phyloP scores from a whole-genome alignment of 2,329 filamentous ascomycete genomes.

The Colletotrichum destructivum region DNA sequence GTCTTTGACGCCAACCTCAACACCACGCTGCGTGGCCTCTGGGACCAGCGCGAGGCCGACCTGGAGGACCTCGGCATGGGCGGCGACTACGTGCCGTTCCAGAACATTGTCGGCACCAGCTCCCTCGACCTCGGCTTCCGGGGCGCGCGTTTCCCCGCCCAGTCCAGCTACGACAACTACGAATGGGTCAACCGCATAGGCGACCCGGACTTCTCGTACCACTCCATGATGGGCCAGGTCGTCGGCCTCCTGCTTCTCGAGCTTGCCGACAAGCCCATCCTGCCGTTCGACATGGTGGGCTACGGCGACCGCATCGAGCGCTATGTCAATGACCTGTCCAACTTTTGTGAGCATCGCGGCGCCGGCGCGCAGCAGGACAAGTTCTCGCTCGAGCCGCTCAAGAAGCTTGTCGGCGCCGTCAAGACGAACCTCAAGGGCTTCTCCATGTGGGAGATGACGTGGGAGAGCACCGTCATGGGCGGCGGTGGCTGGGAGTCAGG shows the following conservation, averaged over 20 bases:
- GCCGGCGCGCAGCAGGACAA: constrained; percentile 71
- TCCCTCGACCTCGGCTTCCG: constrained; percentile 88
- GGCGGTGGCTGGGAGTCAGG: constrained; percentile 83
- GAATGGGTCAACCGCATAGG: constrained; percentile 86
- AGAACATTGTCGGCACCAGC: constrained; percentile 90
- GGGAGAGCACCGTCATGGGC: constrained; percentile 80
- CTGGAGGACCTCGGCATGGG: constrained; percentile 79
- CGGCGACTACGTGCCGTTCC: constrained; percentile 91
- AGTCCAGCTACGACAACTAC: constrained; percentile 91
- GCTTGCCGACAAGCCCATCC: constrained; percentile 82
- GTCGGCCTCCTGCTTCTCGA: constrained; percentile 88
- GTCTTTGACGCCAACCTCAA: constrained; percentile 82
- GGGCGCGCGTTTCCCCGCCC: constrained; percentile 77
- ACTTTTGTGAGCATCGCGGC: constrained; percentile 34
- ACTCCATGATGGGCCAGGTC: constrained; percentile 83
- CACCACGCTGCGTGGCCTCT: constrained; percentile 80
- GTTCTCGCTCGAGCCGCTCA: constrained; percentile 70
- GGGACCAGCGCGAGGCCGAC: constrained; percentile 75
- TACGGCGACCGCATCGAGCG: constrained; percentile 77
- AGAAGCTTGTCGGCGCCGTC: constrained; percentile 74
- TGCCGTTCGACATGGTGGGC: constrained; percentile 84
- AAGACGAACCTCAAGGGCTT: constrained; percentile 75
- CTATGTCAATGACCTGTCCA: constrained; percentile 75
- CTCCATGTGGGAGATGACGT: constrained; percentile 81
- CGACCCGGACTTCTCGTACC: constrained; percentile 88